phyloP scores from a whole-genome alignment of 805 yeast genomes.

The Hanseniaspora valbyensis region DNA sequence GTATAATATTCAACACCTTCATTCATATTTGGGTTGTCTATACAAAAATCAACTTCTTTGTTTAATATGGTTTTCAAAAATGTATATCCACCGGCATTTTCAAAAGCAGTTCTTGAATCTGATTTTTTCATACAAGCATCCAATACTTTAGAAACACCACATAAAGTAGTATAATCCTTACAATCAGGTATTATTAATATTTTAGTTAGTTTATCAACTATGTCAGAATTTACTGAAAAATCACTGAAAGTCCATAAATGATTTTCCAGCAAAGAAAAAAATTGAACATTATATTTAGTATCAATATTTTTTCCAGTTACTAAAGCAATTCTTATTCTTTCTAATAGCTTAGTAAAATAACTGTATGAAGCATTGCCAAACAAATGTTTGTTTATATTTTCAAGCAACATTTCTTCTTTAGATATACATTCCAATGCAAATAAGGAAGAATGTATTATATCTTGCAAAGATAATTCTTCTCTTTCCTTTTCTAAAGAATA shows the following conservation, averaged over 20 bases:
- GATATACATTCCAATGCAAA: constrained; percentile 62
- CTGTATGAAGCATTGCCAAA: constrained; percentile 88
- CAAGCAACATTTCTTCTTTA: constrained; percentile 54
- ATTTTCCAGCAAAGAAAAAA: constrained; percentile 54
- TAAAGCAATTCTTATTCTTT: constrained; percentile 47
- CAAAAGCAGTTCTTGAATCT: constrained; percentile 52
- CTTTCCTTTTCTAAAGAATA: constrained; percentile 5
- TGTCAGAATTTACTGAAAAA: constrained; percentile 62
- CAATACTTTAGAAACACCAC: constrained; percentile 53
- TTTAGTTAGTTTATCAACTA: constrained; percentile 53
- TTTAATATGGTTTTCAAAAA: constrained; percentile 49
- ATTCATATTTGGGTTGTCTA: constrained; percentile 47
- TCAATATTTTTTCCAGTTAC: constrained; percentile 31
- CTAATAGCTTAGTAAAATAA: constrained; percentile 55
- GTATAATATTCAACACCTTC: constrained; percentile 43
- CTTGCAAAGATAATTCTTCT: constrained; percentile 43
- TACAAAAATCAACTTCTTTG: constrained; percentile 53
- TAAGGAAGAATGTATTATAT: constrained; percentile 48
- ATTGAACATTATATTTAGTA: constrained; percentile 38
- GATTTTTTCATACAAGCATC: constrained; percentile 36
- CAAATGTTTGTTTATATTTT: constrained; percentile 63
- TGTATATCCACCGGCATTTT: constrained; percentile 54
- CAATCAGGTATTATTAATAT: constrained; percentile 46
- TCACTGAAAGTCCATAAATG: constrained; percentile 47
- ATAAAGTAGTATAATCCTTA: constrained; percentile 43